Evolutionary conservation across 176 grass and related monocot genomes (phyloP), one percentile per base, ranked within the genome.

Genomic region (bread wheat (Triticum aestivum)): DNA sequence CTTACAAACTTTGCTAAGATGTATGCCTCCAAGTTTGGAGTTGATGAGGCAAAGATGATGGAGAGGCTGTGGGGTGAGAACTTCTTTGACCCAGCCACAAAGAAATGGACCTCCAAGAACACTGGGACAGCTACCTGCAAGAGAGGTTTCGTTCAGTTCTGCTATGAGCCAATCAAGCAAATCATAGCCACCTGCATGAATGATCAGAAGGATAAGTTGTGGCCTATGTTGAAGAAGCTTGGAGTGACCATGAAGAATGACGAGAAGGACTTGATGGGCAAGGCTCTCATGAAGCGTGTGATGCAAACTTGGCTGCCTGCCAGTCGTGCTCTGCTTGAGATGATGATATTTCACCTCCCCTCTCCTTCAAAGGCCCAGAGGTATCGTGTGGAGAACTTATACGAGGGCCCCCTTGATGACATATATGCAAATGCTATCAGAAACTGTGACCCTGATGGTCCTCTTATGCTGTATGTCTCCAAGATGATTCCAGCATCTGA

Each of bases 401-500:
- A 93, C 1, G 94, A 95, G 78, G 94, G 91, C 1, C 91, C 94
- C 0, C 89, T 96, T 73, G 91, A 96, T 90, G 94, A 96, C 82
- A 0, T 78, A n/a, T 96, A 96, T 84, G 94, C 91, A 45, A 93
- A 81, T 84, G 89, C 91, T 30, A 96, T 96, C 18, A 96, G 94
- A 47, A 93, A 90, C 78, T 96, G 94, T 88, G 94, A 96, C 63
- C 91, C 94, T 0, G 94, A 96, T 3, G 94, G 94, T 34, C 91
- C 94, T 59, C 94, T 93, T 81, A 94, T 97, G 91, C 65, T 97
- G 23, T 97, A 97, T 39, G 94, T 96, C 23, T 96, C 94, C 6
- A 96, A 96, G 85, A 96, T 96, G 94, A 96, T 96, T 91, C 94
- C 94, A 6, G 91, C 94, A 49, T 96, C 94, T 79, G 91, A 96